Base-by-base conservation (phyloP, 1,284 basidiomycete genomes). In the Xerocomus cyaneibrunnescens region DNA sequence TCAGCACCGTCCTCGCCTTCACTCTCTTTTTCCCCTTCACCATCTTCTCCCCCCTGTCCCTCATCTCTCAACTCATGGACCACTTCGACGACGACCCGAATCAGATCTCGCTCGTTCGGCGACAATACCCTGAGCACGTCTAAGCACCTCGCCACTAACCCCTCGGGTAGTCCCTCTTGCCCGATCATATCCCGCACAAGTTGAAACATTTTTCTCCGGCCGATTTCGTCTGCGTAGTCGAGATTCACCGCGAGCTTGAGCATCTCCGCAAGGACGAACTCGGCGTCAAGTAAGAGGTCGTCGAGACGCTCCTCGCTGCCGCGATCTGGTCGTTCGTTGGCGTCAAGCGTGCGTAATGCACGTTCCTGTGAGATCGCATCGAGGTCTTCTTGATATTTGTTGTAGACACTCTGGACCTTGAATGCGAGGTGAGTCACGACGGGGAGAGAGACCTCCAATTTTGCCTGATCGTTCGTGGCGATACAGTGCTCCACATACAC, bases 221-320 rank as follows among this genome's bases (percentile, higher is more conserved):
- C 95, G 62, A 95, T 94, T 71, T 99, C 94, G 71, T 99, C 97
- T 27, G 85, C 86, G 61, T 95, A 98, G 70, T 98, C 96, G 39
- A 94, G 76, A 54, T 88, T 86, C 27, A 94, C 79, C 0, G 91
- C 88, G 47, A 97, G 81, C 49, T 83, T 81, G 32, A 98, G 76
- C 60, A 98, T 71, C 66, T 98, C 92, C 2, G 84, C 80, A 28
- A 98, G 79, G 14, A 95, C 74, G 56, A 94, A 89, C 54, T 91
- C 86, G 1, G 49, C 32, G 6, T 64, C 48, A 14, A 57, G 45
- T 14, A 66, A 50, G 3, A 49, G 17, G 44, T 74, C 73, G 54
- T 87, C 85, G 10, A 83, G 77, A 5, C 80, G 64, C 50, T 80
- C 79, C 31, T 85, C 83, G 31, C 83, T 80, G 32, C 77, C 71